A percentile compares a stretch with the other conserved stretches of the same genome.
phyloP scores from a whole-genome alignment of 768 basidiomycete genomes.

The Pisolithus tinctorius region DNA sequence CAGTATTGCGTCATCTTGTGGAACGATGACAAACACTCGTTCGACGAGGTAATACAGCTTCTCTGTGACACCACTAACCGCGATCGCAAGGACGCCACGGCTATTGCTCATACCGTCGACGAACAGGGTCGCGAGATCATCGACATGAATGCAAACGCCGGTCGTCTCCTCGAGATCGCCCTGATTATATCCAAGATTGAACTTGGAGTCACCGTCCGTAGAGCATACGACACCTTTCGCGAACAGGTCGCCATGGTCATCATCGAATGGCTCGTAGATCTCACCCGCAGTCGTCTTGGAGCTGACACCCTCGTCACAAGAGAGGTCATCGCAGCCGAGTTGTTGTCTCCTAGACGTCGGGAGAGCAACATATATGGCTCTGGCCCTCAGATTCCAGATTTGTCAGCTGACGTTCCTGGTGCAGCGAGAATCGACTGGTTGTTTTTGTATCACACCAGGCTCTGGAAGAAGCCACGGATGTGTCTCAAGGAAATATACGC shows the following conservation, averaged over 20 bases:
- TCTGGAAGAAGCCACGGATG: constrained; percentile 81
- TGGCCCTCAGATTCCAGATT: constrained; percentile 30
- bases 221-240: constrained; percentile 81
- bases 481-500: constrained; percentile 81
- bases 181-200: constrained; percentile 82
- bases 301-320: constrained; percentile 60
- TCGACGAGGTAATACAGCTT: constrained; percentile 77
- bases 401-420: constrained; percentile 36
- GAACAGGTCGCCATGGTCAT: constrained; percentile 81
- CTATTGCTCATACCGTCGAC: constrained; percentile 58
- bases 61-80: constrained; percentile 49
- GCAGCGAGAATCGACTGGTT: constrained; percentile 66
- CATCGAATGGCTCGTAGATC: constrained; percentile 80
- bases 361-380: constrained; percentile 42
- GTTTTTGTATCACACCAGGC: constrained; percentile 72
- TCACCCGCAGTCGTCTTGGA: constrained; percentile 66
- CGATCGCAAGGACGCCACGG: constrained; percentile 50
- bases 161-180: constrained; percentile 67
- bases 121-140: constrained; percentile 78
- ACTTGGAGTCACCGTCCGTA: constrained; percentile 82
- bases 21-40: constrained; percentile 98
- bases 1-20: constrained; percentile 80
- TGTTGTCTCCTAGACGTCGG: constrained; percentile 54
- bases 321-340: constrained; percentile 65
- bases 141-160: constrained; percentile 52